Percentiles rank a stretch among this genome's conserved stretches.
phyloP scores from a whole-genome alignment of 2,329 filamentous ascomycete genomes.

The Trichoderma semiorbis region DNA sequence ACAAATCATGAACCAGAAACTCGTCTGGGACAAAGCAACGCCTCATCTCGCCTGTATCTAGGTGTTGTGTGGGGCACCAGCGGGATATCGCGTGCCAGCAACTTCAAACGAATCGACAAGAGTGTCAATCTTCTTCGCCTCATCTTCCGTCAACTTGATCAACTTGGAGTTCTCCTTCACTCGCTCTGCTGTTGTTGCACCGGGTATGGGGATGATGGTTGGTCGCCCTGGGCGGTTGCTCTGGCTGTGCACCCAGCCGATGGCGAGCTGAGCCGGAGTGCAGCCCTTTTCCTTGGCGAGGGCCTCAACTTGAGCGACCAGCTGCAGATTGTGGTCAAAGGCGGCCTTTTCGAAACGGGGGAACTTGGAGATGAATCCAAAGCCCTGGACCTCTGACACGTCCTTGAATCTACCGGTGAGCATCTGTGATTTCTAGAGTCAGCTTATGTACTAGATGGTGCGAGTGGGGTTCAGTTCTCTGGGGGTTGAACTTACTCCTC shows the following conservation, averaged over 20 bases:
- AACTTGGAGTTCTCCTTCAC: conserved; percentile 58
- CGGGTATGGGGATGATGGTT: conserved; percentile 63
- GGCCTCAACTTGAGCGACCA: conserved; percentile 55
- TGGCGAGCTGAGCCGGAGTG: conserved; percentile 62
- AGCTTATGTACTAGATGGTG: neutral
- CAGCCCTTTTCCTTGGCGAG: conserved; percentile 58
- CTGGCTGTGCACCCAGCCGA: conserved; percentile 58
- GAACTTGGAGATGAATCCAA: conserved; percentile 26
- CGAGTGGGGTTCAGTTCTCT: conserved; percentile 12
- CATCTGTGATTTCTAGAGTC: conserved; percentile 24
- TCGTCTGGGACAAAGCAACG: neutral
- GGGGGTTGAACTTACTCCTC: conserved; percentile 28
- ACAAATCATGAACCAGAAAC: neutral
- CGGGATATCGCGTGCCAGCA: conserved; percentile 48
- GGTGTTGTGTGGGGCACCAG: conserved; percentile 35
- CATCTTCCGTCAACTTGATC: conserved; percentile 47
- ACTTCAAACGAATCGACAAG: conserved; percentile 48
- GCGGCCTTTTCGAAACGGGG: conserved; percentile 62
- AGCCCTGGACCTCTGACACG: conserved; percentile 24
- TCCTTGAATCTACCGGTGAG: conserved; percentile 30
- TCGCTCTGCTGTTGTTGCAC: conserved; percentile 54
- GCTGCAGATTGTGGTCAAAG: conserved; percentile 61
- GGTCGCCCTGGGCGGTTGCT: conserved; percentile 51
- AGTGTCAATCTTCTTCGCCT: conserved; percentile 47
- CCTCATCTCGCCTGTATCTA: neutral